Conservation (phyloP, 169 alveolate species). For the Plasmodium gaboni region DNA sequence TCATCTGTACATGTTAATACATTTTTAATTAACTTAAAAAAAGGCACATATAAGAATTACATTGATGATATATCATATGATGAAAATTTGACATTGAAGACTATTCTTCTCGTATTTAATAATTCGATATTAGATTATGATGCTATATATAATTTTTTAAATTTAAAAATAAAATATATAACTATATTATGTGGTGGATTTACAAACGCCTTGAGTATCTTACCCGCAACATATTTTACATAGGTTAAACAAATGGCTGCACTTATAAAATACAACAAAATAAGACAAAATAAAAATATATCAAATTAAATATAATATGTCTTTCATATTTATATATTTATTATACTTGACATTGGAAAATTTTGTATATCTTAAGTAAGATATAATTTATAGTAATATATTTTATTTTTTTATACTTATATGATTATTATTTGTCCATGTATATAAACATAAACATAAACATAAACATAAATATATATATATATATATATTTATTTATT, state of each 20-base stretch:
- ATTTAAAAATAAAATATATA: constrained; percentile 58
- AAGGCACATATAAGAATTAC: constrained; percentile 44
- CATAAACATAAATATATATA: no score
- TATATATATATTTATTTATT: no score
- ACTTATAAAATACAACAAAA: no score
- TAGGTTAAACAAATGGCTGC: neutral
- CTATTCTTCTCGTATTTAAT: constrained; percentile 29
- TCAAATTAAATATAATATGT: no score
- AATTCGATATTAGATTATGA: constrained; percentile 36
- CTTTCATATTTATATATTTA: no score
- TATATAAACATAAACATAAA: no score
- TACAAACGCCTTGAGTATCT: constrained; percentile 25
- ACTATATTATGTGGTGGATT: constrained; percentile 60
- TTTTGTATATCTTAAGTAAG: no score
- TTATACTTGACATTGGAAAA: no score
- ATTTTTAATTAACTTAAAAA: constrained; percentile 60
- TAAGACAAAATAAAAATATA: no score
- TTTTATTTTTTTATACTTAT: no score
- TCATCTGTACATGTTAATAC: constrained; percentile 64
- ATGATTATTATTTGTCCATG: no score
- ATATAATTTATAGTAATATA: no score
- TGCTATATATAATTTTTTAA: constrained; percentile 49
- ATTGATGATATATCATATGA: constrained; percentile 30
- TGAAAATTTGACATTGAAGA: constrained; percentile 20
- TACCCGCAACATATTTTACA: constrained; percentile 57